Base-by-base conservation (phyloP, 2,329 filamentous ascomycete species). In the Periconia sp. region DNA sequence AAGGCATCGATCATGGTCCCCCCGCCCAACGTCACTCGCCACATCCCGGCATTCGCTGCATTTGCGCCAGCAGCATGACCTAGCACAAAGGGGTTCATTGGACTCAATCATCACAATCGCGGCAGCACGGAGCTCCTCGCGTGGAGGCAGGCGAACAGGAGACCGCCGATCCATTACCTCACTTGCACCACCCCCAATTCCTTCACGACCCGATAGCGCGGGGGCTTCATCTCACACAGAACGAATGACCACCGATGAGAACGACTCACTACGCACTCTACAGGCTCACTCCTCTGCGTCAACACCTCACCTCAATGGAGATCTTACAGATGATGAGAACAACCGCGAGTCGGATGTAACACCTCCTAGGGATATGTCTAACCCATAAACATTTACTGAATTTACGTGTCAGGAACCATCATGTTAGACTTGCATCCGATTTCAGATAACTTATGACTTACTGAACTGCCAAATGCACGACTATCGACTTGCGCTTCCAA, bases 131-230 rank as follows among this genome's bases (percentile, higher is more conserved):
- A 37, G 16, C 17, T 31, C 24, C 6, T 40, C 25, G 5, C 12
- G 25, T 12, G 10, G 10, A 8, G 18, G 25, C 17, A 31, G 36
- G 21, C 37, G 43, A 12, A 28, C 25, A 19, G 12, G 13, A 19
- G 43, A 36, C 19, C 37, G 37, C 3, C 25, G 21, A 15, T 46
- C 37, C 17, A 17, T 29, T 16, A 19, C 22, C 18, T 45, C 42
- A 2, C 15, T 45, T 8, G 15, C 30, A 23, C 25, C 18, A 24
- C 10, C 15, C 4, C 11, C 25, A 8, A 21, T n/a, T n/a, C 26
- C 18, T 5, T 18, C 3, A 23, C n/a, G 26, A 11, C n/a, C 13
- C 17, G 26, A 30, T 25, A 23, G 19, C 15, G 22, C 9, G 12
- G 34, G 28, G 22, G 1, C n/a, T 15, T 11, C 13, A 4, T n/a